phyloP scores from a whole-genome alignment of 331 rosid genomes.

The Telfairia occidentalis region DNA sequence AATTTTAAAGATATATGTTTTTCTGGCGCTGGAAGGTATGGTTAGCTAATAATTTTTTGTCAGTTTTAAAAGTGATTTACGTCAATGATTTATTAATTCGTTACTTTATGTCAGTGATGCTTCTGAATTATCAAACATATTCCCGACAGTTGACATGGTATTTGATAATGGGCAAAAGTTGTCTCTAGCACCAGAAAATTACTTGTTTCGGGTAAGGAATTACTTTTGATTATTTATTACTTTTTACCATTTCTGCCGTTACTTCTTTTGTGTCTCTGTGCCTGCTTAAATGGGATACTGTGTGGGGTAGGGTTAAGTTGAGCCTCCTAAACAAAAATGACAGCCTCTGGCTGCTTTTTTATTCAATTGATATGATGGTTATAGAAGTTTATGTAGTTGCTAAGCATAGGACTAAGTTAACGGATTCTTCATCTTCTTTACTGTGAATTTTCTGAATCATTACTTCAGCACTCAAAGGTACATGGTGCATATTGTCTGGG shows the following conservation, averaged over 20 bases:
- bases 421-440: constrained; percentile 19
- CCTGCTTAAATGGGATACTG: not conserved
- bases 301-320: not conserved
- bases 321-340: not conserved
- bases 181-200: constrained; percentile 81
- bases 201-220: constrained; percentile 63
- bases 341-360: not conserved
- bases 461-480: constrained; percentile 77
- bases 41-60: constrained; percentile 9
- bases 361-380: not conserved
- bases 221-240: constrained; percentile 9
- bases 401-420: constrained; percentile 9
- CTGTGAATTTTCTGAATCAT: constrained; percentile 15
- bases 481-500: constrained; percentile 90
- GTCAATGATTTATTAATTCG: constrained; percentile 12
- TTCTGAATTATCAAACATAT: constrained; percentile 43
- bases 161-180: constrained; percentile 65
- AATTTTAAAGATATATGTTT: constrained; percentile 68
- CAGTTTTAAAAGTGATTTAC: constrained; percentile 6
- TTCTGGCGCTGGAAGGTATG: constrained; percentile 64
- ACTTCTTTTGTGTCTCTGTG: not conserved
- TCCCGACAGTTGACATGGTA: constrained; percentile 85
- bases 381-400: constrained; percentile 11
- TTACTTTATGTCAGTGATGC: constrained; percentile 44
- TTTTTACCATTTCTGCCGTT: not conserved